Conservation (phyloP, 805 yeast species). For the Candida tibetensis region DNA sequence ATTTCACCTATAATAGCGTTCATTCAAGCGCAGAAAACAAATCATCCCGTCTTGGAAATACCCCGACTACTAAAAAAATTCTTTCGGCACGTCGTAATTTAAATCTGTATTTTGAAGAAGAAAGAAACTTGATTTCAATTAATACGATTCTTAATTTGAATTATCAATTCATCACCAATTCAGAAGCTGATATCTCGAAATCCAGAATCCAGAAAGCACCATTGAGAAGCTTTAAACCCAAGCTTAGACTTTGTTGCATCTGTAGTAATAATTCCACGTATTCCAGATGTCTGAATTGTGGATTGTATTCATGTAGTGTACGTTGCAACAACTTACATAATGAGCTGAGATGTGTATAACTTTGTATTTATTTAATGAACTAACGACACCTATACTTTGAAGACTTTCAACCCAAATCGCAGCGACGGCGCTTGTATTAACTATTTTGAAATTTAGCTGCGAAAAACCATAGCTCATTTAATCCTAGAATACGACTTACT, state of each 20-base stretch:
- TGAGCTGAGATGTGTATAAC: slow-evolving; percentile 36
- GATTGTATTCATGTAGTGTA: slow-evolving; percentile 40
- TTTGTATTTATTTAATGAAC: neutral
- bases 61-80: slow-evolving; percentile 43
- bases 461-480: too few species aligned
- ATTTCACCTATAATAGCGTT: slow-evolving; percentile 33
- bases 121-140: slow-evolving; percentile 40
- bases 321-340: slow-evolving; percentile 38
- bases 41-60: slow-evolving; percentile 37
- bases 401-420: too few species aligned
- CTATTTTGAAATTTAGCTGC: too few species aligned
- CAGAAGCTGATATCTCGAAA: slow-evolving; percentile 15
- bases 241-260: slow-evolving; percentile 38
- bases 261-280: slow-evolving; percentile 38
- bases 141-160: slow-evolving; percentile 41
- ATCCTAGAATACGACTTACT: too few species aligned
- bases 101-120: slow-evolving; percentile 45
- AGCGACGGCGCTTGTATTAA: too few species aligned
- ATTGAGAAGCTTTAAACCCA: slow-evolving; percentile 24
- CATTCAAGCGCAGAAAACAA: slow-evolving; percentile 23
- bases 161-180: slow-evolving; percentile 40
- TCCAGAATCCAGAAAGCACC: slow-evolving; percentile 14
- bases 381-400: neutral
- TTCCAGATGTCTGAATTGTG: slow-evolving; percentile 39
- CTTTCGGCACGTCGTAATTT: slow-evolving; percentile 42